Base-by-base conservation (phyloP, 176 grass and related monocot species). In the Triticum turgidum region DNA sequence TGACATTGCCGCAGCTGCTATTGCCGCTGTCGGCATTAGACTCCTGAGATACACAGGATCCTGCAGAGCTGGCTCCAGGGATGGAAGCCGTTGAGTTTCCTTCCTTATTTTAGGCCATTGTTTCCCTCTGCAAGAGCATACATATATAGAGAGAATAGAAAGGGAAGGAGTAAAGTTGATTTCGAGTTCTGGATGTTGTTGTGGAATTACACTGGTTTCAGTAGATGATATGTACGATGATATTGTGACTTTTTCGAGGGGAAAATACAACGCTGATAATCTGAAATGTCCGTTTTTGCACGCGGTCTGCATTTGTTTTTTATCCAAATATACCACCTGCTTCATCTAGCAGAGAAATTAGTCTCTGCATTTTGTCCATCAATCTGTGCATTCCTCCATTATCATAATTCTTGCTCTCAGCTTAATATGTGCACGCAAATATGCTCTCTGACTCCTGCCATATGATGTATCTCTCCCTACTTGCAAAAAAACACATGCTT, bases 11-110 rank as follows among this genome's bases (percentile, higher is more conserved):
- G 18, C 62, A 24, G 20, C n/a, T 45, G 69, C 20, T 72, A 14
- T 9, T 83, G 33, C 22, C 13, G n/a, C 39, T 37, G n/a, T 4
- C 42, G 38, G 6, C 32, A 58, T 18, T 79, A 9, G 45, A 22
- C 44, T 61, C 65, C 61, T 12, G 17, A 39, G 64, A 75, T 72
- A 88, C 42, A 81, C 39, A 81, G 30, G 21, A 71, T 78, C 65
- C 75, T 80, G 37, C 52, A 81, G 29, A 42, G 84, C 64, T 80
- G 74, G 76, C 32, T 12, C 44, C 51, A 7, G 14, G 65, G 14
- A 59, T 0, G 56, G 41, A 71, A 38, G 86, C 81, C 47, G 27
- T 56, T 73, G 2, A 21, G 5, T 30, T 90, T 86, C 18, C 30
- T 75, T 80, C 51, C 25, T 84, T 10, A 27, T 70, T 65, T 45